A percentile compares a stretch with the other conserved stretches of the same genome.
phyloP scores from a whole-genome alignment of 2,329 filamentous ascomycete genomes.

The Trichoderma sp. region DNA sequence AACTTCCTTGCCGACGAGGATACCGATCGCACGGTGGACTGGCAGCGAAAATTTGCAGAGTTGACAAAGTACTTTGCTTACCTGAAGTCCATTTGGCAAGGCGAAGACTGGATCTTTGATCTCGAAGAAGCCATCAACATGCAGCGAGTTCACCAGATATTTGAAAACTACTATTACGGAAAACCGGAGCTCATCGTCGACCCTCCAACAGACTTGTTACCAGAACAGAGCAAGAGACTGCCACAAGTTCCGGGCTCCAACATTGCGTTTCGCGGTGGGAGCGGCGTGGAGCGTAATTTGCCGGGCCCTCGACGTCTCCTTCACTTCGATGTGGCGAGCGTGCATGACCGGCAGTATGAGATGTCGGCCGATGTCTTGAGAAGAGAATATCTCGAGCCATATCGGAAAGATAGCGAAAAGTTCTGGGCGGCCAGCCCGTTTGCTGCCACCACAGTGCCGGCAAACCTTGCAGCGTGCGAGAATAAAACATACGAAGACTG shows the following conservation, averaged over 20 bases:
- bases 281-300: neutral
- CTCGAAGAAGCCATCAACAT: constrained; percentile 37
- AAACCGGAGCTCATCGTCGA: constrained; percentile 30
- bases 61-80: constrained; percentile 43
- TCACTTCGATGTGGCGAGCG: constrained; percentile 5
- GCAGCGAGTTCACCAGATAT: constrained; percentile 38
- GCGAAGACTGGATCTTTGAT: constrained; percentile 34
- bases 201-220: constrained; percentile 27
- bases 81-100: constrained; percentile 30
- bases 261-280: neutral
- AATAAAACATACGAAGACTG: constrained; percentile 39
- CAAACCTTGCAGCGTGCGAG: constrained; percentile 40
- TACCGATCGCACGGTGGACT: constrained; percentile 42
- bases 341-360: constrained; percentile 17
- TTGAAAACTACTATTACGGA: constrained; percentile 40
- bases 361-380: constrained; percentile 3
- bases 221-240: constrained; percentile 30
- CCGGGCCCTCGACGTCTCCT: constrained; percentile 6
- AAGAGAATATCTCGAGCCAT: neutral
- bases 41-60: constrained; percentile 40
- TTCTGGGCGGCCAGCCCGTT: constrained; percentile 10
- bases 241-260: constrained; percentile 29
- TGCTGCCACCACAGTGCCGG: neutral
- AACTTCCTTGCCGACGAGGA: constrained; percentile 55
- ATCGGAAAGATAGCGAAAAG: neutral